Conservation (phyloP, 2,329 filamentous ascomycete species). For the Ascosphaera apis region DNA sequence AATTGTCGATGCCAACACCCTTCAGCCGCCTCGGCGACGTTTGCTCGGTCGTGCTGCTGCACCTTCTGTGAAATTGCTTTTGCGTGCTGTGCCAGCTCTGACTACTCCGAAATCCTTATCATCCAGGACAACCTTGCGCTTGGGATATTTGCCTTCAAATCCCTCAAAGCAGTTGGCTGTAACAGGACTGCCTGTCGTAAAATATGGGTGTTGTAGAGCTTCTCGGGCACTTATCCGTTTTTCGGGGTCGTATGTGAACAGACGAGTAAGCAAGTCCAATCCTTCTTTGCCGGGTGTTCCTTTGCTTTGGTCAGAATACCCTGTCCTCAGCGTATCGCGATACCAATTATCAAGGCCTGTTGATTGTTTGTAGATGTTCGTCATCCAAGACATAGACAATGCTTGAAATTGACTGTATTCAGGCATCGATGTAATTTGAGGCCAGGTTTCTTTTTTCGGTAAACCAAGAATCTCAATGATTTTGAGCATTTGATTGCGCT, state of each 20-base stretch:
- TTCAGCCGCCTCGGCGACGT: slow-evolving; percentile 33
- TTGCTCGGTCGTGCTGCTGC: slow-evolving; percentile 35
- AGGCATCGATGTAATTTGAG: slow-evolving; percentile 60
- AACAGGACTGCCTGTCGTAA: slow-evolving; percentile 44
- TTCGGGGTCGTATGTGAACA: slow-evolving; percentile 82
- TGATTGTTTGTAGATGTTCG: slow-evolving; percentile 28
- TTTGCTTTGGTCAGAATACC: slow-evolving; percentile 23
- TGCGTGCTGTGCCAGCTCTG: slow-evolving; percentile 22
- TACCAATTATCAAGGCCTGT: slow-evolving; percentile 56
- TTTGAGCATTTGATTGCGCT: slow-evolving; percentile 96
- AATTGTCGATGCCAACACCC: slow-evolving; percentile 12
- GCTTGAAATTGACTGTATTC: slow-evolving; percentile 53
- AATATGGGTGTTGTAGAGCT: slow-evolving; percentile 80
- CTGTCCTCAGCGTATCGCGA: slow-evolving; percentile 42
- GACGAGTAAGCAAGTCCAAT: slow-evolving; percentile 53
- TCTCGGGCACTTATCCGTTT: slow-evolving; percentile 71
- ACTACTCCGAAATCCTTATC: slow-evolving; percentile 88
- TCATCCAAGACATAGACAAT: slow-evolving; percentile 21
- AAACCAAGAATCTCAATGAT: slow-evolving; percentile 92
- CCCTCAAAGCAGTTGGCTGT: slow-evolving; percentile 79
- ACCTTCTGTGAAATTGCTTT: slow-evolving; percentile 60
- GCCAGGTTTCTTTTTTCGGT: slow-evolving; percentile 75
- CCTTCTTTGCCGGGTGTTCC: slow-evolving; percentile 50
- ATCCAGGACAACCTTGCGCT: slow-evolving; percentile 74
- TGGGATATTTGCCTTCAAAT: slow-evolving; percentile 67